Percentiles rank a stretch among this genome's conserved stretches.
These are phyloP conservation scores for Phytophthora chlamydospora DNA, from an alignment of 352 stramenopile species.

Conservation along the genomic window DNA sequence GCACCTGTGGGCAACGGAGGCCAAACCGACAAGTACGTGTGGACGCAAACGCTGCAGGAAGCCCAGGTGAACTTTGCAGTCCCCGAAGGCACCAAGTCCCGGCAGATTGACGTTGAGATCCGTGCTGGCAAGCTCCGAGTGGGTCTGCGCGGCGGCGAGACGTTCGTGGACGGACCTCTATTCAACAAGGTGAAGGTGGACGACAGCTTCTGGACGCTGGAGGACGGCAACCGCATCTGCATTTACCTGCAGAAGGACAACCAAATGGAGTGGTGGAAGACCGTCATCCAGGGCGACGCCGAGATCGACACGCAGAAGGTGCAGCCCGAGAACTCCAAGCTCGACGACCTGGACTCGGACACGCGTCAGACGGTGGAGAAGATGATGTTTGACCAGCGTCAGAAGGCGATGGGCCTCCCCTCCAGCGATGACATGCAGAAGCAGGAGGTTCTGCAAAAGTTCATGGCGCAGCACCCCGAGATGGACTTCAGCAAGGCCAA, in stretches of 20 bases:
- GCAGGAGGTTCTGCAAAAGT: constrained; percentile 98
- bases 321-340: constrained; percentile 98
- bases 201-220: constrained; percentile 99
- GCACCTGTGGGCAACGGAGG: constrained; percentile 93
- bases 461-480: constrained; percentile 99
- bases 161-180: constrained; percentile 92
- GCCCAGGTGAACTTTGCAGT: constrained; percentile 93
- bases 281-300: constrained; percentile 93
- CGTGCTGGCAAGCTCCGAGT: constrained; percentile 91
- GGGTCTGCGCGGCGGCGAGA: constrained; percentile 71
- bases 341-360: constrained; percentile 97
- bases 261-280: constrained; percentile 99
- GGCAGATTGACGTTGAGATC: constrained; percentile 94
- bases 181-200: constrained; percentile 97
- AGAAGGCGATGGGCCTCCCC: constrained; percentile 97
- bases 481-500: constrained; percentile 99
- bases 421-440: constrained; percentile 98
- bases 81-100: constrained; percentile 92
- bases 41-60: constrained; percentile 98
- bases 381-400: constrained; percentile 99
- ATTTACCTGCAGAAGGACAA: constrained; percentile 98
- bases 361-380: constrained; percentile 99
- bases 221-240: constrained; percentile 88
- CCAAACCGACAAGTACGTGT: constrained; percentile 94
- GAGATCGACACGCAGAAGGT: constrained; percentile 99